Conservation (phyloP, 768 basidiomycete species). For the Saitozyma sp. region DNA sequence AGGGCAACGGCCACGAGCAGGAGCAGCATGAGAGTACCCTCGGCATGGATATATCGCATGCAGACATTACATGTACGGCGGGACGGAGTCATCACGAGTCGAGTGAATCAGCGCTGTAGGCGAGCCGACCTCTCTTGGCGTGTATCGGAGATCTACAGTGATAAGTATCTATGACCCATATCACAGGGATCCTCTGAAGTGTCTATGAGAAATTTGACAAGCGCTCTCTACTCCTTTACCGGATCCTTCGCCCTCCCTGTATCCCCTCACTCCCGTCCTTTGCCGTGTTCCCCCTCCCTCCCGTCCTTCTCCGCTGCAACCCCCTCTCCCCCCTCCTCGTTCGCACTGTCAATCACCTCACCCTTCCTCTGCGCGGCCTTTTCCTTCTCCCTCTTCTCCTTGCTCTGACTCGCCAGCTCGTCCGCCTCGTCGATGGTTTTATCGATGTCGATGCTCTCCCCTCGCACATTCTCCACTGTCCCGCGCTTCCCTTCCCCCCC, state of each 20-base stretch:
- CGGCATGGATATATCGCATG: background rate
- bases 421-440: slow-evolving; percentile 49
- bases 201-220: background rate
- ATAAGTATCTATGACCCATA: too few relatives aligned
- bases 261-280: background rate
- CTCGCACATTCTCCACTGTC: slow-evolving; percentile 1
- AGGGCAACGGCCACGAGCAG: too few relatives aligned
- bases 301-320: slow-evolving; percentile 3
- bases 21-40: background rate
- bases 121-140: too few relatives aligned
- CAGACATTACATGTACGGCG: background rate
- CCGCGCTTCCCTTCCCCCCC: too few relatives aligned
- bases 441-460: slow-evolving; percentile 43
- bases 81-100: too few relatives aligned
- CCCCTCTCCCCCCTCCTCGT: slow-evolving; percentile 14
- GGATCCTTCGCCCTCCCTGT: background rate
- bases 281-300: slow-evolving; percentile 6
- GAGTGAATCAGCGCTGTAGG: too few relatives aligned
- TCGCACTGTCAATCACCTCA: slow-evolving; percentile 27
- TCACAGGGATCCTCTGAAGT: background rate
- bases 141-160: too few relatives aligned
- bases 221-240: background rate
- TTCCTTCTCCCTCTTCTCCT: slow-evolving; percentile 32
- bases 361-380: slow-evolving; percentile 40
- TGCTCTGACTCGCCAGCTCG: slow-evolving; percentile 41